Evolutionary conservation across 106 monocot genomes (phyloP).

Genomic region (Dendrobium officinale): DNA sequence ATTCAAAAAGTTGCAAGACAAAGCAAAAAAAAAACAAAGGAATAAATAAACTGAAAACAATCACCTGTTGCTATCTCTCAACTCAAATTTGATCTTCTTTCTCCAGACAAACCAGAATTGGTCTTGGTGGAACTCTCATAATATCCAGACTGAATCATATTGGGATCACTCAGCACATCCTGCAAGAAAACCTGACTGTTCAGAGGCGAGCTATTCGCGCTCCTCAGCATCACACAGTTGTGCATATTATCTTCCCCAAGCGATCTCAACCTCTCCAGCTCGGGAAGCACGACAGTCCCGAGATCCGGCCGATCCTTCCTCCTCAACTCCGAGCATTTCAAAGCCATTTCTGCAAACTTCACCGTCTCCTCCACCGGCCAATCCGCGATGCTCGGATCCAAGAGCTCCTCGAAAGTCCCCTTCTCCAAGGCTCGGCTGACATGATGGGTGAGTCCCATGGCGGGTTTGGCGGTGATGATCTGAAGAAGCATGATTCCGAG

Average conservation of each 20-base stretch:
- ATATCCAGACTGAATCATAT: constrained; percentile 6
- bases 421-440: constrained; percentile 38
- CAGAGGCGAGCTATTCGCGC: constrained; percentile 12
- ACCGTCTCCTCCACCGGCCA: constrained; percentile 58
- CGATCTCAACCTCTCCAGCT: constrained; percentile 39
- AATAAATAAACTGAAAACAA: too few relatives aligned
- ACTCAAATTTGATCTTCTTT: neutral
- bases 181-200: constrained; percentile 18
- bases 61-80: neutral
- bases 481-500: constrained; percentile 23
- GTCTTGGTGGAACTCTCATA: constrained; percentile 24
- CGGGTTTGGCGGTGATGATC: constrained; percentile 47
- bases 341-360: constrained; percentile 24
- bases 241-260: constrained; percentile 32
- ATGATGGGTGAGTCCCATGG: constrained; percentile 54
- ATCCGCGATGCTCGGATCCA: constrained; percentile 42
- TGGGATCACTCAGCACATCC: constrained; percentile 16
- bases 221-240: neutral
- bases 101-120: neutral
- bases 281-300: constrained; percentile 26
- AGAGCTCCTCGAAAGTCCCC: constrained; percentile 30
- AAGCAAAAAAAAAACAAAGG: too few relatives aligned
- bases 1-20: too few relatives aligned
- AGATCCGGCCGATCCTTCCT: constrained; percentile 68
- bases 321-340: constrained; percentile 58